Percentiles rank a stretch among this genome's conserved stretches.
Conservation (phyloP, 129 eudicot genomes). For the Calendula officinalis region DNA sequence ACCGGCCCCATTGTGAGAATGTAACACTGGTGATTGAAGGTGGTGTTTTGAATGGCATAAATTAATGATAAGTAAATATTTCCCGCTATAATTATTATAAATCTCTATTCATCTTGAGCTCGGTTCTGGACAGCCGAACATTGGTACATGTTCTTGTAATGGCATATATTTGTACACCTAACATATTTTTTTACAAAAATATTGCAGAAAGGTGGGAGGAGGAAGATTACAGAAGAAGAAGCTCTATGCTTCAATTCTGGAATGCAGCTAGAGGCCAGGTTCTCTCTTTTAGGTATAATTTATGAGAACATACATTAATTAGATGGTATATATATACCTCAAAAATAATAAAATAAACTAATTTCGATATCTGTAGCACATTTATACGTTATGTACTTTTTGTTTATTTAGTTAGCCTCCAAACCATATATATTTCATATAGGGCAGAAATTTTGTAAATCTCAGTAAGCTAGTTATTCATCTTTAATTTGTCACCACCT, state of each 20-base stretch:
- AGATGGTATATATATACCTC: slow-evolving; percentile 13
- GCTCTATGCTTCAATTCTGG: slow-evolving; percentile 5
- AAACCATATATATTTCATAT: slow-evolving; percentile 20
- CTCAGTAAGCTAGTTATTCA: slow-evolving; percentile 2
- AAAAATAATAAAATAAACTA: neutral
- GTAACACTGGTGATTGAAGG: too few relatives aligned
- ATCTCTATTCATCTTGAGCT: too few relatives aligned
- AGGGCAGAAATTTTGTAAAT: slow-evolving; percentile 18
- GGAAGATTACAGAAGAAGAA: neutral
- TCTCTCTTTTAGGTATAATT: slow-evolving; percentile 20
- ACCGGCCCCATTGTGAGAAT: too few relatives aligned
- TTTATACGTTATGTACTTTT: slow-evolving; percentile 6
- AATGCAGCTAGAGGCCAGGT: slow-evolving; percentile 10
- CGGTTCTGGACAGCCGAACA: too few relatives aligned
- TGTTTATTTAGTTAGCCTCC: slow-evolving; percentile 8
- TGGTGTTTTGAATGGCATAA: too few relatives aligned
- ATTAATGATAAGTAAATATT: too few relatives aligned
- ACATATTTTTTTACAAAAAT: neutral
- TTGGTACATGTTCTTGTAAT: too few relatives aligned
- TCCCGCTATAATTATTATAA: too few relatives aligned
- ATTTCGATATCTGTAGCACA: slow-evolving; percentile 7
- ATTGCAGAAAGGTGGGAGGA: slow-evolving; percentile 15
- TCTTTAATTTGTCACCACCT: slow-evolving; percentile 6
- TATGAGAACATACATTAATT: slow-evolving; percentile 12
- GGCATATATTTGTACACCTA: too few relatives aligned